Conservation (phyloP, 1,139 yeast species). For the Candida tunisiensis region DNA sequence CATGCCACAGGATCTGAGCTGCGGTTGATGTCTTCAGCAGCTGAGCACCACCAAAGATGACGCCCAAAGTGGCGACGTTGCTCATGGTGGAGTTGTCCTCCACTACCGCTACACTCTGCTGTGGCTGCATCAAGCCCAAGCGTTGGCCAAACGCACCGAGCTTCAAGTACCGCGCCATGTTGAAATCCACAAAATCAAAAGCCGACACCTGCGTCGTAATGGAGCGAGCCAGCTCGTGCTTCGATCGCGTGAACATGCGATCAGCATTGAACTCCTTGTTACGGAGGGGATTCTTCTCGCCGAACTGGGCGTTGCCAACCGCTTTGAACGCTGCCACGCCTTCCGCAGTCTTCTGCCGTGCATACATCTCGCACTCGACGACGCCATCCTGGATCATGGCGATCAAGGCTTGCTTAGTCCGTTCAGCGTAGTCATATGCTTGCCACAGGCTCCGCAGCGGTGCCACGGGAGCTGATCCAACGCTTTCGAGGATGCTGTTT, state of each 20-base stretch:
- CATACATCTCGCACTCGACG: constrained; percentile 43
- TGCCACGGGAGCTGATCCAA: constrained; percentile 43
- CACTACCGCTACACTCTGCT: no score
- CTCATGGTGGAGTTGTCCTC: constrained; percentile 24
- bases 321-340: constrained; percentile 46
- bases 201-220: constrained; percentile 43
- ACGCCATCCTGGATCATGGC: constrained; percentile 51
- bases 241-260: constrained; percentile 67
- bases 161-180: constrained; percentile 4
- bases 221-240: constrained; percentile 44
- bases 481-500: constrained; percentile 31
- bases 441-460: constrained; percentile 46
- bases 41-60: constrained; percentile 21
- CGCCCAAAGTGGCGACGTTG: constrained; percentile 21
- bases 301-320: constrained; percentile 29
- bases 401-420: constrained; percentile 54
- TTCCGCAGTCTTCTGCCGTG: constrained; percentile 39
- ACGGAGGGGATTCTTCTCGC: constrained; percentile 33
- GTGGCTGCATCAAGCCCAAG: no score
- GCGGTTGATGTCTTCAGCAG: constrained; percentile 13
- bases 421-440: constrained; percentile 52
- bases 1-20: constrained; percentile 7
- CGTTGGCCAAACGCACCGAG: no score
- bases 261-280: constrained; percentile 60
- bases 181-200: constrained; percentile 51